phyloP scores from a whole-genome alignment of 768 basidiomycete species.

The Pisolithus tinctorius region DNA sequence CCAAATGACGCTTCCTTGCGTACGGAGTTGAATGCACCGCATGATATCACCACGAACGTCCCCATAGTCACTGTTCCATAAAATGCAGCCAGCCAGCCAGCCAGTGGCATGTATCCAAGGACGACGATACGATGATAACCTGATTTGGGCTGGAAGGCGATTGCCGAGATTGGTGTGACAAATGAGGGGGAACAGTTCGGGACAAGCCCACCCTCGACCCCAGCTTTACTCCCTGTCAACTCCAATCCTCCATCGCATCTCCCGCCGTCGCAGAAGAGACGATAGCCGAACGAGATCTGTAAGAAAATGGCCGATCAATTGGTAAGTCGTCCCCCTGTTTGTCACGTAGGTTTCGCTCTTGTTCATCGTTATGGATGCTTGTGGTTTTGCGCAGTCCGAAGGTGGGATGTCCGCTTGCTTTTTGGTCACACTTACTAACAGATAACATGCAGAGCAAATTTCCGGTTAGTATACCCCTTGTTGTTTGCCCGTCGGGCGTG shows the following conservation, averaged over 20 bases:
- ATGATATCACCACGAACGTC: too few species aligned
- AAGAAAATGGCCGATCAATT: conserved; percentile 50
- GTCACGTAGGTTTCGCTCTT: conserved; percentile 4
- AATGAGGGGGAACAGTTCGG: neutral
- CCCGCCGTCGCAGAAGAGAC: neutral
- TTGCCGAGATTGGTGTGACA: conserved; percentile 24
- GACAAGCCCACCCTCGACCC: conserved; percentile 3
- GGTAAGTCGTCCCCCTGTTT: conserved; percentile 29
- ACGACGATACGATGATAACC: conserved; percentile 7
- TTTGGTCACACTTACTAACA: neutral
- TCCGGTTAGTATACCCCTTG: conserved; percentile 50
- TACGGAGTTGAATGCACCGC: neutral
- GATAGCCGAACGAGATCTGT: neutral
- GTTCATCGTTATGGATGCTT: conserved; percentile 10
- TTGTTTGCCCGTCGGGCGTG: neutral
- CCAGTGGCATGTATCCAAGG: too few species aligned
- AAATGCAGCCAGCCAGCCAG: too few species aligned
- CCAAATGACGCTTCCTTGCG: neutral
- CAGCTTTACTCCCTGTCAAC: conserved; percentile 7
- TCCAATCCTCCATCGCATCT: conserved; percentile 2
- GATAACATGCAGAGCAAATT: conserved; percentile 68
- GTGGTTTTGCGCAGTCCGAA: conserved; percentile 40
- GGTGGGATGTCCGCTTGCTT: conserved; percentile 31
- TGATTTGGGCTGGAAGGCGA: conserved; percentile 22
- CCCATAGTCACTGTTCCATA: too few species aligned